Percentiles rank a stretch among this genome's conserved stretches.
These are phyloP conservation scores for Alternaria sp. DNA, from an alignment of 2,329 filamentous ascomycete genomes.

Conservation along the genomic window DNA sequence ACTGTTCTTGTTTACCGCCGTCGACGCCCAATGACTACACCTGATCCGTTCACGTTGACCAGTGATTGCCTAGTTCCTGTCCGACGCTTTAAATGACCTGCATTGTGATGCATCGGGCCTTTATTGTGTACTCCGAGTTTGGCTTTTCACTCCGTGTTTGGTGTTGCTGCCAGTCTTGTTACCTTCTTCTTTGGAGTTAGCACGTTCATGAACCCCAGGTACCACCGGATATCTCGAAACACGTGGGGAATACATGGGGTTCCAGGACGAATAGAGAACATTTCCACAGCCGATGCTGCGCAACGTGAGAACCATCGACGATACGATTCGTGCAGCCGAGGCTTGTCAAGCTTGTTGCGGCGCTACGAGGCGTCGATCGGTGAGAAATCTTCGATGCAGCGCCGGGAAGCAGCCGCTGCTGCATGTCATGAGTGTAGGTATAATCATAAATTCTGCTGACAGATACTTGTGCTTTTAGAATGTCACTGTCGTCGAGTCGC, in stretches of 20 bases:
- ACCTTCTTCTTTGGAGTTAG: slow-evolving; percentile 35
- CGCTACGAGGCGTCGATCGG: neutral
- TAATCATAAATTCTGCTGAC: neutral
- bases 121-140: slow-evolving; percentile 13
- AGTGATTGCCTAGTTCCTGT: neutral
- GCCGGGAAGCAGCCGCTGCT: neutral
- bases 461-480: neutral
- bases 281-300: neutral
- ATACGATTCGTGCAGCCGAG: slow-evolving; percentile 2
- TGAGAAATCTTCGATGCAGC: neutral
- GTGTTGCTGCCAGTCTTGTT: slow-evolving; percentile 15
- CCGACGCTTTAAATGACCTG: slow-evolving; percentile 8
- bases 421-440: neutral
- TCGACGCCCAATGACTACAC: slow-evolving; percentile 10
- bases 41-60: slow-evolving; percentile 17
- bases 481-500: neutral
- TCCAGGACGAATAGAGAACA: neutral
- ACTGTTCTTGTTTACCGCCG: neutral
- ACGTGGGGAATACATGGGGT: neutral
- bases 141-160: slow-evolving; percentile 11
- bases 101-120: slow-evolving; percentile 18
- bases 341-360: neutral
- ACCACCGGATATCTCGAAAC: slow-evolving; percentile 2
- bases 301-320: slow-evolving; percentile 4
- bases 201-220: neutral